Evolutionary conservation across 768 basidiomycete genomes (phyloP).

Genomic region (Podaxis carcinomalis): DNA sequence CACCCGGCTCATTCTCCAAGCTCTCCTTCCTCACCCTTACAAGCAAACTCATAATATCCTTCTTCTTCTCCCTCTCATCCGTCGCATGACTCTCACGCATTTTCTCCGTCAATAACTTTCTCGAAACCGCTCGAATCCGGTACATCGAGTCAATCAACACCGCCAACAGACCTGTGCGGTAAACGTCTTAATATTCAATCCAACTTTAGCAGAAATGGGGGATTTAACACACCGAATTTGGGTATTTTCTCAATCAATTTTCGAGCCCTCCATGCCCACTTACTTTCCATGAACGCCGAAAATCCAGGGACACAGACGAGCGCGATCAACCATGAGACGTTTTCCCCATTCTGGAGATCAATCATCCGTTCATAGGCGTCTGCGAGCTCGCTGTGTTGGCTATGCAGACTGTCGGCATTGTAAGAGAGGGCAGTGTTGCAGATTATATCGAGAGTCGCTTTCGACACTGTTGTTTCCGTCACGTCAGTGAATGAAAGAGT

Average conservation of each 20-base stretch:
- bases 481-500: background rate
- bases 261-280: constrained; percentile 1
- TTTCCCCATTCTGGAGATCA: constrained; percentile 32
- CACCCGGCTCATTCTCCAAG: constrained; percentile 24
- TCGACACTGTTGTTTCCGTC: constrained; percentile 32
- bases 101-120: constrained; percentile 37
- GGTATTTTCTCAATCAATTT: background rate
- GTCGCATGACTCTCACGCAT: constrained; percentile 29
- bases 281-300: background rate
- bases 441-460: constrained; percentile 50
- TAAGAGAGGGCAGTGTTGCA: constrained; percentile 49
- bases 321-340: background rate
- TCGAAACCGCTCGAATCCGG: constrained; percentile 36
- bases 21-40: constrained; percentile 39
- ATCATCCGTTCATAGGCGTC: constrained; percentile 41
- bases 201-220: constrained; percentile 10
- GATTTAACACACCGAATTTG: background rate
- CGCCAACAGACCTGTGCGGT: constrained; percentile 16
- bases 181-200: constrained; percentile 1
- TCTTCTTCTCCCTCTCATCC: constrained; percentile 35
- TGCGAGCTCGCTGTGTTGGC: constrained; percentile 43
- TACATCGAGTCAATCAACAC: constrained; percentile 32
- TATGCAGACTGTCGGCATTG: constrained; percentile 37
- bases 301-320: constrained; percentile 21
- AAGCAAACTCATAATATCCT: constrained; percentile 49